A percentile compares a stretch with the other conserved stretches of the same genome.
Evolutionary conservation across 1,284 basidiomycete species (phyloP).

Genomic region (Puccinia polysora): DNA sequence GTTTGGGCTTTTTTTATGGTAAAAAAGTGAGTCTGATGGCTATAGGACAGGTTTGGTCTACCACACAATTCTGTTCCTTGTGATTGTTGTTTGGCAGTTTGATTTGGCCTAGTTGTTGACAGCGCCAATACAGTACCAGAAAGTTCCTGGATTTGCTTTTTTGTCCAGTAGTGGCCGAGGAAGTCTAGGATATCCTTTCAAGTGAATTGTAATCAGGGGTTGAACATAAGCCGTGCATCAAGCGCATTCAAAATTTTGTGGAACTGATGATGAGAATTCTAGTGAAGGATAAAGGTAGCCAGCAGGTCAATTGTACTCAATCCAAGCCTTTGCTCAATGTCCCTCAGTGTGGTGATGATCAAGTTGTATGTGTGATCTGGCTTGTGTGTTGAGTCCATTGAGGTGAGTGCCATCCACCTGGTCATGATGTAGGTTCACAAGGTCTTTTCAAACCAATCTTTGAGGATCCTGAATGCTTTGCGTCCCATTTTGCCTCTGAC

Average conservation of each 20-base stretch:
- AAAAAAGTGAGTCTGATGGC: too few relatives aligned
- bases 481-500: background rate
- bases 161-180: background rate
- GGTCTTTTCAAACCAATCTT: background rate
- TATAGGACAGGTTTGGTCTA: too few relatives aligned
- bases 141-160: background rate
- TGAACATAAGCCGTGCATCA: background rate
- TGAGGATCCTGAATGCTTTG: background rate
- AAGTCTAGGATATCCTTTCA: background rate
- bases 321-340: background rate
- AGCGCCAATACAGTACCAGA: background rate
- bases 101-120: background rate
- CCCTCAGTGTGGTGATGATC: background rate
- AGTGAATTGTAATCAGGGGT: background rate
- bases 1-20: too few relatives aligned
- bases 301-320: background rate
- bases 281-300: background rate
- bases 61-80: too few relatives aligned
- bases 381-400: background rate
- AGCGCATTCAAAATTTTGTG: constrained; percentile 2
- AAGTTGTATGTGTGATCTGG: background rate
- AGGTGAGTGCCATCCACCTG: background rate
- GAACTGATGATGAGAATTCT: background rate
- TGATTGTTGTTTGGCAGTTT: background rate
- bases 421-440: background rate